Percentiles rank a stretch among this genome's conserved stretches.
phyloP scores from a whole-genome alignment of 306 rosid genomes.

The Prunus mume region DNA sequence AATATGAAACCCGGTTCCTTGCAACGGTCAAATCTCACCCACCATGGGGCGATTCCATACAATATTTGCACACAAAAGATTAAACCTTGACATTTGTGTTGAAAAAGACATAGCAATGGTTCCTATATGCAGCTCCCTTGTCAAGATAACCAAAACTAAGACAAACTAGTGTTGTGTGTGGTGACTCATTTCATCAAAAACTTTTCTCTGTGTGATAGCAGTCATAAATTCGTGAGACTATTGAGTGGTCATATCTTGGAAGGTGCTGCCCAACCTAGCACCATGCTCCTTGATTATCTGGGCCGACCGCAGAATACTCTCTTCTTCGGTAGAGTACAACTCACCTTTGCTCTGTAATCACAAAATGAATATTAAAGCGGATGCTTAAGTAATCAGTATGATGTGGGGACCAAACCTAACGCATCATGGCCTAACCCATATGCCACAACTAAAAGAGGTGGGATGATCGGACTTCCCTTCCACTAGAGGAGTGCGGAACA shows the following conservation, averaged over 20 bases:
- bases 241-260: conserved; percentile 20
- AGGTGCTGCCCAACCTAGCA: conserved; percentile 49
- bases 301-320: conserved; percentile 63
- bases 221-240: not conserved
- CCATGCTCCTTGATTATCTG: conserved; percentile 66
- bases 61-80: not conserved
- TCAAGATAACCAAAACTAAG: not conserved
- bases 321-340: conserved; percentile 65
- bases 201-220: not conserved
- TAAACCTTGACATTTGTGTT: not conserved
- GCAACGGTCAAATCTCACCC: not conserved
- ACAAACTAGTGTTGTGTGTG: not conserved
- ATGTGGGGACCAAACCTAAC: no score
- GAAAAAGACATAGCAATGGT: not conserved
- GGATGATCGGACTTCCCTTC: no score
- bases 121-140: not conserved
- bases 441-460: no score
- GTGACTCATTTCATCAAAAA: not conserved
- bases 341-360: conserved; percentile 60
- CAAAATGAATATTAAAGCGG: not conserved
- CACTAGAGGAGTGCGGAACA: no score
- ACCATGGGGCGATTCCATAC: not conserved
- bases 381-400: not conserved
- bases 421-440: no score
- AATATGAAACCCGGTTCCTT: no score